phyloP scores from a whole-genome alignment of 192 early-diverging fungal species.

The Diversispora eburnea region DNA sequence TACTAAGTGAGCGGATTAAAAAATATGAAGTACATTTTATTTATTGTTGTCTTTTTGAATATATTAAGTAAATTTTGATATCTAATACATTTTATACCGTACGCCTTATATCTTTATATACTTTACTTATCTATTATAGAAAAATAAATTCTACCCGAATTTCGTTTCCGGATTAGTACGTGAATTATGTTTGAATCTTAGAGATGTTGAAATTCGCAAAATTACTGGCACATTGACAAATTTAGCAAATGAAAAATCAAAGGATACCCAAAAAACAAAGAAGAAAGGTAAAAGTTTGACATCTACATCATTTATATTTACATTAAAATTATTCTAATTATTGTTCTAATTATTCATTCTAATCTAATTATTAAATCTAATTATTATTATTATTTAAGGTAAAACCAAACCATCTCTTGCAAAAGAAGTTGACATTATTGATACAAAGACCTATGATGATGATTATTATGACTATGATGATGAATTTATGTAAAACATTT shows the following conservation, averaged over 20 bases:
- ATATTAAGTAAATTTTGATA: background rate
- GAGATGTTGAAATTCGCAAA: conserved; percentile 65
- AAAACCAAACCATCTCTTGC: conserved; percentile 38
- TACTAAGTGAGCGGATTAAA: conserved; percentile 59
- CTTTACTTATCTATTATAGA: conserved; percentile 27
- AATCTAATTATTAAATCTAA: background rate
- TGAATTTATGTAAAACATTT: conserved; percentile 46
- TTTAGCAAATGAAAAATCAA: conserved; percentile 75
- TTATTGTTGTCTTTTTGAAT: background rate
- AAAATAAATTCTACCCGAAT: conserved; percentile 44
- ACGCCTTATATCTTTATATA: too few species aligned
- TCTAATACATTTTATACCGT: background rate
- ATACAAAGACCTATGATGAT: conserved; percentile 51
- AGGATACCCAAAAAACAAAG: conserved; percentile 63
- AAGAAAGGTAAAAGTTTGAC: conserved; percentile 50
- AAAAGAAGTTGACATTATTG: conserved; percentile 34
- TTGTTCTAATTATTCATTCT: background rate
- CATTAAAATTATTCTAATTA: background rate
- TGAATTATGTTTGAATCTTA: conserved; percentile 55
- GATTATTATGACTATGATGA: conserved; percentile 54
- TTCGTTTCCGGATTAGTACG: conserved; percentile 68
- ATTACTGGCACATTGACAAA: conserved; percentile 55
- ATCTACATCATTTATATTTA: background rate
- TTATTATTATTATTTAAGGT: background rate
- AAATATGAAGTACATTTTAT: conserved; percentile 44